Percentiles rank a stretch among this genome's conserved stretches.
phyloP scores from a whole-genome alignment of 192 early-diverging fungal genomes.

The Phlyctochytrium arcticum region DNA sequence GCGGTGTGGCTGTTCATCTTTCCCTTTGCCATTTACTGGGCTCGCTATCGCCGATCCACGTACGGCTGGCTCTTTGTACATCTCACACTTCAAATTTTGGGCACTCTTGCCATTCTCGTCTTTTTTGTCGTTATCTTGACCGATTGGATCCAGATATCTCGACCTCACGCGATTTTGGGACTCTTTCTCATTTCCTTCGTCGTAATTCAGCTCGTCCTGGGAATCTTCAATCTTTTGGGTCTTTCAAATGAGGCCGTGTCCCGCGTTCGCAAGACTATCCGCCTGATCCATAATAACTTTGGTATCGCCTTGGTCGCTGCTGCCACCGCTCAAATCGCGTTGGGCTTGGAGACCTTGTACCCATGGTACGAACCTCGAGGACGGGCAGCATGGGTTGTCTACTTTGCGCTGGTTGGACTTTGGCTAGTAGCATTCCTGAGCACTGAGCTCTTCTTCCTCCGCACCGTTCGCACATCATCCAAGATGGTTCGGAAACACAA shows the following conservation, averaged over 20 bases:
- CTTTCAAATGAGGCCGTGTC: constrained; percentile 21
- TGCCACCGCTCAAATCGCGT: constrained; percentile 26
- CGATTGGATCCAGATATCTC: constrained; percentile 21
- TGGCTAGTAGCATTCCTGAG: constrained; percentile 26
- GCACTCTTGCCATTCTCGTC: constrained; percentile 15
- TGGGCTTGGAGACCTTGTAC: constrained; percentile 38
- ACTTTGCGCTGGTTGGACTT: constrained; percentile 20
- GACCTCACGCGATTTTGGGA: constrained; percentile 35
- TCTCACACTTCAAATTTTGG: constrained; percentile 28
- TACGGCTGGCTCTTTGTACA: constrained; percentile 32
- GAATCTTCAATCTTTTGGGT: constrained; percentile 28
- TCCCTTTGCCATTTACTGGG: constrained; percentile 33
- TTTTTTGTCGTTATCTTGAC: constrained; percentile 22
- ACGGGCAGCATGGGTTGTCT: constrained; percentile 28
- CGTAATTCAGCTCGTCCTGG: constrained; percentile 30
- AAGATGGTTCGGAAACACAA: background rate
- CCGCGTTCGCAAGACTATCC: constrained; percentile 15
- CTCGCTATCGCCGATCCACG: constrained; percentile 32
- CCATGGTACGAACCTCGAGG: constrained; percentile 30
- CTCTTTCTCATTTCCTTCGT: constrained; percentile 23
- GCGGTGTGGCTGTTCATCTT: constrained; percentile 34
- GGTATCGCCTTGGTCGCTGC: constrained; percentile 20
- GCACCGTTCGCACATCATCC: background rate
- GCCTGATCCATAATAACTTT: constrained; percentile 12
- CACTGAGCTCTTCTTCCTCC: constrained; percentile 8